phyloP scores from a whole-genome alignment of 2,329 filamentous ascomycete species.

The Phoma sp. region DNA sequence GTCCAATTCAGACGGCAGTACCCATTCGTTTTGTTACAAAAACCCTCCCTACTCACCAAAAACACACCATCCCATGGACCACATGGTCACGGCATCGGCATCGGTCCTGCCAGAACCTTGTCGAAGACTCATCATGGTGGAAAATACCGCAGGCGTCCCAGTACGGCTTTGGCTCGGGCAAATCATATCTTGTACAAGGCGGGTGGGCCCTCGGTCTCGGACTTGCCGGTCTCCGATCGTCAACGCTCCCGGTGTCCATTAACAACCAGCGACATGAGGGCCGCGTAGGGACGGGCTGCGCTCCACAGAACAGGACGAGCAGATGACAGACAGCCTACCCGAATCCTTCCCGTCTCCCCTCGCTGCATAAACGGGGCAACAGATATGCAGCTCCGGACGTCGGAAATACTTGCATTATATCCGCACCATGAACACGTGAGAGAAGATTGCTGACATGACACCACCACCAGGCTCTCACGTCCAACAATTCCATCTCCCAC shows the following conservation, averaged over 20 bases:
- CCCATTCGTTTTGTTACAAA: conserved; percentile 12
- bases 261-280: background rate
- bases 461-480: conserved; percentile 69
- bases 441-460: background rate
- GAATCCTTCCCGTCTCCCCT: background rate
- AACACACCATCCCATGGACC: background rate
- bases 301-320: conserved; percentile 6
- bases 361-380: background rate
- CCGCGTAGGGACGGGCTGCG: conserved; percentile 3
- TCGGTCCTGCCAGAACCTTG: conserved; percentile 11
- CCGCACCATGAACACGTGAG: background rate
- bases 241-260: background rate
- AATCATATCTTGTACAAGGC: conserved; percentile 2
- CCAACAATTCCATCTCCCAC: conserved; percentile 75
- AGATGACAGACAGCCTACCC: background rate
- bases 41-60: conserved; percentile 13
- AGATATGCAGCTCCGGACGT: background rate
- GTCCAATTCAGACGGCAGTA: background rate
- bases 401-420: background rate
- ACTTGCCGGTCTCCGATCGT: conserved; percentile 1
- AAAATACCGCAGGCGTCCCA: conserved; percentile 12
- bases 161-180: conserved; percentile 15
- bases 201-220: conserved; percentile 8
- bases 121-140: background rate
- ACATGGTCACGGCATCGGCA: conserved; percentile 4